Conservation (phyloP, 2,329 filamentous ascomycete species). For the Delphinella strobiligena region DNA sequence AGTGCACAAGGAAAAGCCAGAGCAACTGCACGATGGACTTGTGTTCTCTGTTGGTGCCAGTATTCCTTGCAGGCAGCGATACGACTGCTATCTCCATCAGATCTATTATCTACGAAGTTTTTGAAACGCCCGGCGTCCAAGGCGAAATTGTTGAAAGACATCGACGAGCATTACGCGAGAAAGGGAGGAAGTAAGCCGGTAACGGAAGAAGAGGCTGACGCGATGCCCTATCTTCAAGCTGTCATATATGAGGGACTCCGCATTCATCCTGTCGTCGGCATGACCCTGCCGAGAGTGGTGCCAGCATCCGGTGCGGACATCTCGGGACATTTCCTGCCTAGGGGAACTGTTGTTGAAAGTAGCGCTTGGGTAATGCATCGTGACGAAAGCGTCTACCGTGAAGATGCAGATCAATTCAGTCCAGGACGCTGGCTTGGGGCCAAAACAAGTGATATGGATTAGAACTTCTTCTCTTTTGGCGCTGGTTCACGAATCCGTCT, state of each 20-base stretch:
- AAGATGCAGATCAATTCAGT: slow-evolving; percentile 31
- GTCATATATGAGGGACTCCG: slow-evolving; percentile 20
- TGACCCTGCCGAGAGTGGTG: slow-evolving; percentile 5
- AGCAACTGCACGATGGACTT: slow-evolving; percentile 9
- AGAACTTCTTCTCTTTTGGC: slow-evolving; percentile 35
- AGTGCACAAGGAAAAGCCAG: slow-evolving; percentile 5
- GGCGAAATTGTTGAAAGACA: slow-evolving; percentile 13
- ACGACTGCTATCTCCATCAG: slow-evolving; percentile 23
- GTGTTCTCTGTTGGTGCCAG: slow-evolving; percentile 13
- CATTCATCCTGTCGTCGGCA: slow-evolving; percentile 17
- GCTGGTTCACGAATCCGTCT: slow-evolving; percentile 35
- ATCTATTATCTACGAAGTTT: slow-evolving; percentile 21
- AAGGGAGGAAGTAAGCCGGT: slow-evolving; percentile 7
- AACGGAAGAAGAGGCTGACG: slow-evolving; percentile 15
- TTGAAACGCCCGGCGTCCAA: slow-evolving; percentile 16
- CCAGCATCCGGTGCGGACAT: slow-evolving; percentile 9
- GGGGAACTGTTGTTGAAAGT: slow-evolving; percentile 34
- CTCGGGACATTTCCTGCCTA: slow-evolving; percentile 31
- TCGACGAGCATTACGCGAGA: not conserved
- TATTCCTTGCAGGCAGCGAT: slow-evolving; percentile 20
- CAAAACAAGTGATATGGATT: slow-evolving; percentile 19
- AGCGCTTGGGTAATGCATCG: slow-evolving; percentile 31
- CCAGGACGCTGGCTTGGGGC: slow-evolving; percentile 40
- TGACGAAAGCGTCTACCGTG: slow-evolving; percentile 26
- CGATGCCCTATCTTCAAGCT: slow-evolving; percentile 20